Base-by-base conservation (phyloP, 768 basidiomycete species). In the Phaffia tasmanica region DNA sequence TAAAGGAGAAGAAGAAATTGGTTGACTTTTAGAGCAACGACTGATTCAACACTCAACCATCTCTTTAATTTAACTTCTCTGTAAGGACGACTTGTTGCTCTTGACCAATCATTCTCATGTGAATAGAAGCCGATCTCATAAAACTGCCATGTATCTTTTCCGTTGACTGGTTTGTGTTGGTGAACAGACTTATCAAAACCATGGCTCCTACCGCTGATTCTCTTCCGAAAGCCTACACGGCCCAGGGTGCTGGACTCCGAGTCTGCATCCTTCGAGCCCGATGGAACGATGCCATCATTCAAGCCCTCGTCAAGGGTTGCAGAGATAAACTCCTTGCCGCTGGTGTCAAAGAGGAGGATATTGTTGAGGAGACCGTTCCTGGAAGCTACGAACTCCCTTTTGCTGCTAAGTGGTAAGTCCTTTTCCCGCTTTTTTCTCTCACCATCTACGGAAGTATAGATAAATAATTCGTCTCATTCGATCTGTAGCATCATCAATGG, bases 371-470 rank as follows among this genome's bases (percentile, higher is more conserved):
- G 79, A 86, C 85, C 47, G 91, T 99, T 0, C 92, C 94, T 0
- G 95, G 95, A 11, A 89, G 87, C 78, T 99, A 85, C 76, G 95
- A 99, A 80, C 81, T 99, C 23, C 95, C 95, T 3, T 74, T 84
- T 79, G 80, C 92, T 18, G 87, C 85, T 73, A 84, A 86, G 71
- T 85, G 84, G 94, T 95, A 76, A 73, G 84, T 73, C 32, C 46
- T 21, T 62, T 62, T 42, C 21, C 30, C 32, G 50, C n/a, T 15
- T 7, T 42, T 42, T 42, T 42, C 35, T 42, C 35, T 42, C 11
- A 42, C 35, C 4, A 5, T 11, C 11, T 42, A 46, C n/a, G 23
- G 4, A 23, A 14, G 4, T 47, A 7, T 35, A 54, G 53, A 54
- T n/a, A 27, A 27, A 57, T 29, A 7, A 57, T 15, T 32, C 57